These are phyloP conservation scores for Medicago ruthenica DNA, from an alignment of 306 rosid genomes.

Conservation along the genomic window DNA sequence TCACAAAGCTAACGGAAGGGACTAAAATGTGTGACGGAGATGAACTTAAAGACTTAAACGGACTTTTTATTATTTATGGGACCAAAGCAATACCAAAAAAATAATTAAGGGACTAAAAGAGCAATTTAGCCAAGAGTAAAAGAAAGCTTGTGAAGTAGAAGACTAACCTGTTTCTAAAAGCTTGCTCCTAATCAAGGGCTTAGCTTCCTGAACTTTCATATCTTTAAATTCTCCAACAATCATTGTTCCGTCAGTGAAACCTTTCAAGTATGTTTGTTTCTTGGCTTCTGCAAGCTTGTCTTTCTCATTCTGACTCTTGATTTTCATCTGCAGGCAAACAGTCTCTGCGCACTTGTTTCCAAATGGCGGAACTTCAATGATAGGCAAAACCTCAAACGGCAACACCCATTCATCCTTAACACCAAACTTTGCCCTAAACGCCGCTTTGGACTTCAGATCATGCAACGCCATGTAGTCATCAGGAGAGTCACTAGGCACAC, in stretches of 20 bases:
- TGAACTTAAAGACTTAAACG: no score
- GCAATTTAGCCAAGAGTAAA: no score
- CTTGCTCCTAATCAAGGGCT: conserved; percentile 79
- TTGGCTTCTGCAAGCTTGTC: conserved; percentile 96
- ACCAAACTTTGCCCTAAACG: conserved; percentile 75
- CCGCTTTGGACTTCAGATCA: conserved; percentile 80
- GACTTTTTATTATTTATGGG: no score
- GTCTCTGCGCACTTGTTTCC: conserved; percentile 88
- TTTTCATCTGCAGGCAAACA: conserved; percentile 81
- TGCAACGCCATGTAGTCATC: conserved; percentile 96
- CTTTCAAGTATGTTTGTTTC: conserved; percentile 88
- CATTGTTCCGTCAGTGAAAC: conserved; percentile 90
- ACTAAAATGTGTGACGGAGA: no score
- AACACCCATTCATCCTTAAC: conserved; percentile 90
- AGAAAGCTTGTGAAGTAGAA: background rate
- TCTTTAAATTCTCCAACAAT: conserved; percentile 77
- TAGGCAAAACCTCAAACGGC: conserved; percentile 85
- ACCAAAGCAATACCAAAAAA: no score
- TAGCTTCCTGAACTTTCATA: conserved; percentile 79
- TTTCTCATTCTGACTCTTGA: conserved; percentile 90
- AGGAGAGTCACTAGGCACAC: conserved; percentile 97
- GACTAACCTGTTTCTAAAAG: conserved; percentile 70
- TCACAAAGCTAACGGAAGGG: no score
- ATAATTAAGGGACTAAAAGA: no score
- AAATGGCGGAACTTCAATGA: conserved; percentile 75